Percentiles rank a stretch among this genome's conserved stretches.
Conservation (phyloP, 2,329 filamentous ascomycete genomes). For the Ampelomyces quisqualis region DNA sequence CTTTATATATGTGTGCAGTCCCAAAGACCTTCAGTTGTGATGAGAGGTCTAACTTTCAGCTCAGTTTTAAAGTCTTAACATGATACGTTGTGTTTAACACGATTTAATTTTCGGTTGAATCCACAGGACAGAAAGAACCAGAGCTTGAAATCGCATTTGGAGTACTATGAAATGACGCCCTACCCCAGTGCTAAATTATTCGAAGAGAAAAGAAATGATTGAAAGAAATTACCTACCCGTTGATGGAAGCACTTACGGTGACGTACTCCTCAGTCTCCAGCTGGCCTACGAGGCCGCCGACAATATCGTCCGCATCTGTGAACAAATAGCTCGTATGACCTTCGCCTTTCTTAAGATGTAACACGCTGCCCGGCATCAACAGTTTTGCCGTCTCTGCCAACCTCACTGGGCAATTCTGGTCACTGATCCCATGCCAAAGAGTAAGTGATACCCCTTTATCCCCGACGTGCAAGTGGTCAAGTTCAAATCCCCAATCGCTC, state of each 20-base stretch:
- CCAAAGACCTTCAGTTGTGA: too few species aligned
- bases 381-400: constrained; percentile 29
- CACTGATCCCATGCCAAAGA: constrained; percentile 40
- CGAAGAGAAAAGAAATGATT: background rate
- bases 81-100: too few species aligned
- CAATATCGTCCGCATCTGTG: constrained; percentile 23
- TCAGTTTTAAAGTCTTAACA: too few species aligned
- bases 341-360: constrained; percentile 27
- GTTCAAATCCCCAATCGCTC: constrained; percentile 37
- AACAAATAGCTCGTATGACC: constrained; percentile 30
- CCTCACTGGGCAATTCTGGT: constrained; percentile 27
- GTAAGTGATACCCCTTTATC: constrained; percentile 22
- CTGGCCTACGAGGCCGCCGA: constrained; percentile 22
- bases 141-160: too few species aligned
- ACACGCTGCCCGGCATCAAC: constrained; percentile 20
- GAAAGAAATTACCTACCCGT: background rate
- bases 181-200: too few species aligned
- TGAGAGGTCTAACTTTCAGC: too few species aligned
- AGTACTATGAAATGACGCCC: too few species aligned
- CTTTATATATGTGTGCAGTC: too few species aligned
- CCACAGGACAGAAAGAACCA: too few species aligned
- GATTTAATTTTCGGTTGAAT: too few species aligned
- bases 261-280: constrained; percentile 21
- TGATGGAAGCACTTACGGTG: constrained; percentile 4
- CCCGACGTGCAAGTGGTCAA: constrained; percentile 27